Base-by-base conservation (phyloP, 2,329 filamentous ascomycete species). In the Penicillium sp. region DNA sequence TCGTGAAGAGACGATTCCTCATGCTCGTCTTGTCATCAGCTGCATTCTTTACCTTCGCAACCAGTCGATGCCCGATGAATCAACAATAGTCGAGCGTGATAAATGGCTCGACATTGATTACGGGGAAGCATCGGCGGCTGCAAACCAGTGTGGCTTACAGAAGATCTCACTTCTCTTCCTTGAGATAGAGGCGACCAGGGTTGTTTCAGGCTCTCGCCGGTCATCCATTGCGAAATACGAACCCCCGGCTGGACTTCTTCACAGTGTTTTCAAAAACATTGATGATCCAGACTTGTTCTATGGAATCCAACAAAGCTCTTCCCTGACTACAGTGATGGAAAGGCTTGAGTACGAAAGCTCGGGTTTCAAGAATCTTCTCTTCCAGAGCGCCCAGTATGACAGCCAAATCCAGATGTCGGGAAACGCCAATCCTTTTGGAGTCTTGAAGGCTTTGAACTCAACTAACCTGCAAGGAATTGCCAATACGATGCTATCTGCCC, bases 261-360 rank as follows among this genome's bases (percentile, higher is more conserved):
- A 95, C 30, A 73, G 78, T 1, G 90, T 98, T 2, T 98, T 93
- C 62, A 85, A 87, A 59, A 91, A 87, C 45, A 86, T 98, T 32
- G 90, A 96, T 58, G 94, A 99, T 57, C 91, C 90, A 2, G 93
- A 99, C 63, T 84, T 89, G 1, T 98, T 94, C 63, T 98, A 98
- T 59, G 94, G 93, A 3, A 76, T 96, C 6, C 80, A 87, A 28
- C 86, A 94, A 63, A 79, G 80, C 27, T 79, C 88, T 5, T 89
- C 82, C 41, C 69, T 98, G 11, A 74, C 78, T 11, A 87, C 84
- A 8, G 84, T 97, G 1, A 73, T 97, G 43, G 79, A 84, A 35
- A 83, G 87, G 7, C 76, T 97, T 4, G 88, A 95, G 51, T 91
- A 96, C 59, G 93, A 98, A 67, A 83, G 83, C 34, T 84, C 94